Base-by-base conservation (phyloP, 306 rosid species). In the Prunus dulcis region DNA sequence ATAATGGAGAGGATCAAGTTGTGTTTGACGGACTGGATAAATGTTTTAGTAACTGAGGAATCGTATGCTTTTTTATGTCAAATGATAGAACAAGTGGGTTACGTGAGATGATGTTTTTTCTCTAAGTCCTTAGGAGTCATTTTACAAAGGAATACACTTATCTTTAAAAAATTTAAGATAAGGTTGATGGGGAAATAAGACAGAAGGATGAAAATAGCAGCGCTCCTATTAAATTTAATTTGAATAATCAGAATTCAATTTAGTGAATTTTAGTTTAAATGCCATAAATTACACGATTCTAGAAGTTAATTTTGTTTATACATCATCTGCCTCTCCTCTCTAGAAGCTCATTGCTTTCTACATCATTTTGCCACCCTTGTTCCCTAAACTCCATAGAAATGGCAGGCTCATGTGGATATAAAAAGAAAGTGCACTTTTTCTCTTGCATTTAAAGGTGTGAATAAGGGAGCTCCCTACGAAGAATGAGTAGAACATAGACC, bases 181-280 rank as follows among this genome's bases (percentile, higher is more conserved):
- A 38, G 2, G 0, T 5, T 5, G 8, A 2, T 34, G 7, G 8
- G 0, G 1, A 34, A 34, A 34, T 34, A 34, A 1, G 0, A 34
- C 0, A 5, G 8, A 34, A 34, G 0, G 1, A 1, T 34, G 41
- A 0, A 34, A 34, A 34, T 34, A 32, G 0, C 38, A 32, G 1
- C 7, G 5, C 38, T 5, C 38, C 1, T 6, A 32, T 32, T 32
- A 1, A 32, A 32, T 32, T 32, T 32, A 32, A 32, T 32, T 5
- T 32, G 38, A 32, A 5, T 32, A 32, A 20, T 56, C 22, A 10
- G 1, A 56, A 56, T 12, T 20, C 28, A 20, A 3, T 20, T 55
- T 56, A 11, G 28, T 1, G 38, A 34, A 34, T 34, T 34, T 34
- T 34, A 34, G 2, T 20, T 20, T 56, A 56, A 56, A 10, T 56